Evolutionary conservation across 306 rosid genomes (phyloP).

Genomic region (Corylus heterophylla): DNA sequence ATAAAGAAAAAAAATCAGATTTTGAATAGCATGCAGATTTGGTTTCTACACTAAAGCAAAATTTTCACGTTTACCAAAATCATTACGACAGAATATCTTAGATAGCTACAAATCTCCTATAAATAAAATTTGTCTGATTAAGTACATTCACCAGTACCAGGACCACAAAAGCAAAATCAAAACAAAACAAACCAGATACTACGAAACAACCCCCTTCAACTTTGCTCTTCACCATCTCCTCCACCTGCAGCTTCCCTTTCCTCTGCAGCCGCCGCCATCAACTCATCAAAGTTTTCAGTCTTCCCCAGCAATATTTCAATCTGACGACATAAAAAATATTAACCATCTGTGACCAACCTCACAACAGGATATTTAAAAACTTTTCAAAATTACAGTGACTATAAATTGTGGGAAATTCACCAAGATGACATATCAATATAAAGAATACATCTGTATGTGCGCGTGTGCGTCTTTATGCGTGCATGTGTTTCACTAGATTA

Average conservation of each 20-base stretch:
- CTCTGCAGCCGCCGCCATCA: constrained; percentile 64
- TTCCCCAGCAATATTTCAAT: constrained; percentile 63
- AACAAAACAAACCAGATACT: constrained; percentile 23
- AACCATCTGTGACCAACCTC: constrained; percentile 9
- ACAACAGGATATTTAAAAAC: background rate
- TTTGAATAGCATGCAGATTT: constrained; percentile 10
- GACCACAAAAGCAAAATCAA: constrained; percentile 18
- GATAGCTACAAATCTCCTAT: constrained; percentile 9
- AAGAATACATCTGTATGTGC: no score
- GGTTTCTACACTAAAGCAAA: constrained; percentile 28
- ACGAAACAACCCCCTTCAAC: constrained; percentile 30
- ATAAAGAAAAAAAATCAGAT: constrained; percentile 15
- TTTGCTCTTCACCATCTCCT: constrained; percentile 52
- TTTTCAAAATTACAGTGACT: background rate
- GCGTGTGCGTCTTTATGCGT: background rate
- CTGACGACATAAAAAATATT: constrained; percentile 20
- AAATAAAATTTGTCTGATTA: background rate
- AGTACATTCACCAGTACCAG: background rate
- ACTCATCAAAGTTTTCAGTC: constrained; percentile 58
- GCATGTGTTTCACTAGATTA: background rate
- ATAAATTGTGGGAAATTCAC: background rate
- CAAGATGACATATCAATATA: background rate
- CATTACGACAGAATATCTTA: constrained; percentile 11
- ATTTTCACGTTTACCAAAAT: constrained; percentile 9
- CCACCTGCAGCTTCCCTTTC: constrained; percentile 49